These are phyloP conservation scores for Heteromeles arbutifolia DNA, from an alignment of 306 rosid genomes.

Conservation along the genomic window DNA sequence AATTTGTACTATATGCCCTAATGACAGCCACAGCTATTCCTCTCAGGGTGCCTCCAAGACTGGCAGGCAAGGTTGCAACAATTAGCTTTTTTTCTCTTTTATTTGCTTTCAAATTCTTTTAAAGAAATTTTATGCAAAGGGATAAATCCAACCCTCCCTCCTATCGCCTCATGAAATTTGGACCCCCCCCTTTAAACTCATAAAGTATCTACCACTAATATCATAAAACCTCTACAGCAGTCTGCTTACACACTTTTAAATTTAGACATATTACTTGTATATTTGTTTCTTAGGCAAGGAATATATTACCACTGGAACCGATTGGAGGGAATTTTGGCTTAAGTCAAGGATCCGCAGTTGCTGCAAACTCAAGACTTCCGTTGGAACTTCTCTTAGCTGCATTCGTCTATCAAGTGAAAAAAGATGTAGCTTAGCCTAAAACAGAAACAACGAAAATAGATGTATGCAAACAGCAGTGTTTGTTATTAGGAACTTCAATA, in stretches of 20 bases:
- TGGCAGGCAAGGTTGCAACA: too few relatives aligned
- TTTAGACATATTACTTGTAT: neutral
- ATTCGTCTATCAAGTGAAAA: constrained; percentile 53
- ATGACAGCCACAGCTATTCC: too few relatives aligned
- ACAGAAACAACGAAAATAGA: neutral
- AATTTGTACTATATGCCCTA: too few relatives aligned
- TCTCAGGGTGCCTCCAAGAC: too few relatives aligned
- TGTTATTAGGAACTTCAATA: constrained; percentile 1
- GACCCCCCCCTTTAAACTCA: neutral
- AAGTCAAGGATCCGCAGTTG: constrained; percentile 64
- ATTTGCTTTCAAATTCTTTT: too few relatives aligned
- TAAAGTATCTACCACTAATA: neutral
- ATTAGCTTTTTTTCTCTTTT: too few relatives aligned
- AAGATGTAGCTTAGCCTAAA: too few relatives aligned
- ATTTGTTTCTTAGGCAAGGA: neutral
- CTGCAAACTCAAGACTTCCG: constrained; percentile 57
- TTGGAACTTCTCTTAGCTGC: constrained; percentile 60
- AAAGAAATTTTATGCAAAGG: too few relatives aligned
- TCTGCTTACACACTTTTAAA: neutral
- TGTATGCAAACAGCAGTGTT: neutral
- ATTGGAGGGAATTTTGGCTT: constrained; percentile 82
- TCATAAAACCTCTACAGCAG: neutral
- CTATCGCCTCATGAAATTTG: neutral
- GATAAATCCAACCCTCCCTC: neutral
- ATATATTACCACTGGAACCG: constrained; percentile 62